Percentiles rank a stretch among this genome's conserved stretches.
Conservation (phyloP, 2,329 filamentous ascomycete species). For the Penicillium polonicum region DNA sequence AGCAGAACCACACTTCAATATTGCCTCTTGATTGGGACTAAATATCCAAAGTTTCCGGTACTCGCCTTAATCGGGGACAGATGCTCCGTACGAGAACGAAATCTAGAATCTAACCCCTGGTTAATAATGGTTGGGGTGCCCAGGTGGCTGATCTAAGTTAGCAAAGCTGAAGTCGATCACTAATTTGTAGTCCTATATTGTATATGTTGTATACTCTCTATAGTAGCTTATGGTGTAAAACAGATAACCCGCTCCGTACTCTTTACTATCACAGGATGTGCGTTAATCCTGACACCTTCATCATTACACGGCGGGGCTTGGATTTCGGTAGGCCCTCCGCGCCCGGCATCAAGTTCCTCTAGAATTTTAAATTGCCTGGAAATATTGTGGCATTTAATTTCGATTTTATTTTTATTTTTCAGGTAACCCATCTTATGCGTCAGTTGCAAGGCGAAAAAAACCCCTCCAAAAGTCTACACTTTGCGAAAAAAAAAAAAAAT, state of each 20-base stretch:
- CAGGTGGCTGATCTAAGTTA: constrained; percentile 1
- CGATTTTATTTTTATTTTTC: background rate
- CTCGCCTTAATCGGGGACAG: background rate
- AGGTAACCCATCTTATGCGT: constrained; percentile 24
- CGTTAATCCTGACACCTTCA: constrained; percentile 2
- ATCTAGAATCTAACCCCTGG: background rate
- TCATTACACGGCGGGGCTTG: constrained; percentile 23
- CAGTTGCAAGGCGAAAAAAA: background rate
- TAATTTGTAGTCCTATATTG: background rate
- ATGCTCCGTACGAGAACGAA: background rate
- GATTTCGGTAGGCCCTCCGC: constrained; percentile 10
- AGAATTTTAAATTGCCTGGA: background rate
- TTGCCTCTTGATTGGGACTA: constrained; percentile 5
- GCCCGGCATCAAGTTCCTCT: constrained; percentile 13
- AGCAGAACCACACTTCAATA: background rate
- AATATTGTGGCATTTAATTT: background rate
- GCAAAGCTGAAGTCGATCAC: constrained; percentile 18
- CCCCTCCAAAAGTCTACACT: background rate
- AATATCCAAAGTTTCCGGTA: constrained; percentile 3
- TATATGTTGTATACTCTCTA: background rate
- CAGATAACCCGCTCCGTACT: constrained; percentile 1
- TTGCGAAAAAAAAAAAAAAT: background rate
- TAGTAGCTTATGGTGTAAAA: background rate
- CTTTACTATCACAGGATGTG: background rate
- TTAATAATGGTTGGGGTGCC: background rate